A percentile compares a stretch with the other conserved stretches of the same genome.
Evolutionary conservation across 441 rosid genomes (phyloP).

Genomic region (Pelargonium australe): DNA sequence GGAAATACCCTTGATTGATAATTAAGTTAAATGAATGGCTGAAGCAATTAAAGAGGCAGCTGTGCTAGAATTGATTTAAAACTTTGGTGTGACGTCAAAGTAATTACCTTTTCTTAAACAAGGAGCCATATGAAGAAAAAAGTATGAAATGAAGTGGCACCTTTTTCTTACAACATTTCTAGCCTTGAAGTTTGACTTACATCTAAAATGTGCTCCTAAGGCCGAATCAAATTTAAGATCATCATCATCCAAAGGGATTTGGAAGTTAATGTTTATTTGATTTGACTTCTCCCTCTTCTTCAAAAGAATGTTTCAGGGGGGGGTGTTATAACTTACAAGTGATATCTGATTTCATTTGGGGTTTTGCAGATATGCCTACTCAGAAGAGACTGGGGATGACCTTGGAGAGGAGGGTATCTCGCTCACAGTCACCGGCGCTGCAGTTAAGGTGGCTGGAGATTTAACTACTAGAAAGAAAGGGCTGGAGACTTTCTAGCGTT

Average conservation of each 20-base stretch:
- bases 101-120: neutral
- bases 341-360: slow-evolving; percentile 8
- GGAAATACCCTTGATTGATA: neutral
- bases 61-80: neutral
- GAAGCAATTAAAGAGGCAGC: neutral
- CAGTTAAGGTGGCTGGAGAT: slow-evolving; percentile 25
- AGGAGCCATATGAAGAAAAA: neutral
- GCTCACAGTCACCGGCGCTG: slow-evolving; percentile 20
- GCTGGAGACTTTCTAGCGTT: slow-evolving; percentile 23
- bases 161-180: neutral
- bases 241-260: neutral
- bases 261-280: neutral
- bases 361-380: slow-evolving; percentile 30
- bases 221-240: neutral
- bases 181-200: neutral
- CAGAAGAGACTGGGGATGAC: slow-evolving; percentile 32
- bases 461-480: slow-evolving; percentile 32
- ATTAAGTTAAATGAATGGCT: neutral
- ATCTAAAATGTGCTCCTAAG: neutral
- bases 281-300: neutral
- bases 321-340: neutral
- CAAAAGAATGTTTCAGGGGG: no score
- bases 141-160: neutral
- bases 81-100: neutral
- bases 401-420: slow-evolving; percentile 29